These are phyloP conservation scores for Penicillium canariense DNA, from an alignment of 495 filamentous ascomycete genomes.

Conservation along the genomic window DNA sequence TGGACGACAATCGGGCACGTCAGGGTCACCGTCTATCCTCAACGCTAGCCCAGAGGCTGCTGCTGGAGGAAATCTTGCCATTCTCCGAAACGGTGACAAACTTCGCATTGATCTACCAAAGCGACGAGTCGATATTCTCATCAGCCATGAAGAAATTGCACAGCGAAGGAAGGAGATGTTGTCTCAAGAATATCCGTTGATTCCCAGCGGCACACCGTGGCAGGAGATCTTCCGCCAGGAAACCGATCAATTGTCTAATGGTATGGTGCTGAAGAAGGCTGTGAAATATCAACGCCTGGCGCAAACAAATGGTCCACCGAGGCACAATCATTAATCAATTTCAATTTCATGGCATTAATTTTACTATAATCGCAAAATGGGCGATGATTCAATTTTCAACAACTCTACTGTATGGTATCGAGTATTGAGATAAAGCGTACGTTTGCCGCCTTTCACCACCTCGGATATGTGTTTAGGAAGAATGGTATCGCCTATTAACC, in stretches of 20 bases:
- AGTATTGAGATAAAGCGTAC: not conserved
- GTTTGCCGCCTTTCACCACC: not conserved
- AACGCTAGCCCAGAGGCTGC: slow-evolving; percentile 60
- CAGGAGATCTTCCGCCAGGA: slow-evolving; percentile 52
- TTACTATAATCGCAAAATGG: no score
- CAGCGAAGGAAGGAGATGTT: slow-evolving; percentile 54
- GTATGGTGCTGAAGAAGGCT: slow-evolving; percentile 52
- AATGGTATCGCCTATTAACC: no score
- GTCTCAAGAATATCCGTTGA: slow-evolving; percentile 25
- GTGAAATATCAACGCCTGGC: slow-evolving; percentile 53
- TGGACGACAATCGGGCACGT: slow-evolving; percentile 55
- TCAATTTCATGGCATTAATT: no score
- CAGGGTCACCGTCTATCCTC: slow-evolving; percentile 53
- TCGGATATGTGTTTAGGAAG: not conserved
- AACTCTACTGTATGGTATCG: not conserved
- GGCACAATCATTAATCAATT: slow-evolving; percentile 50
- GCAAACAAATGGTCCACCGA: slow-evolving; percentile 40
- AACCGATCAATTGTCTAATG: slow-evolving; percentile 49
- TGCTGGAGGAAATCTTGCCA: slow-evolving; percentile 56
- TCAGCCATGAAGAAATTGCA: slow-evolving; percentile 60
- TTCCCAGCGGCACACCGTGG: slow-evolving; percentile 41
- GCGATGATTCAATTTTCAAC: no score
- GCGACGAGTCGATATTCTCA: slow-evolving; percentile 51
- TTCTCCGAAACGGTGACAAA: slow-evolving; percentile 53
- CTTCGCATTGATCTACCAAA: slow-evolving; percentile 56